phyloP scores from a whole-genome alignment of 306 rosid species.

The Malus sieversii region DNA sequence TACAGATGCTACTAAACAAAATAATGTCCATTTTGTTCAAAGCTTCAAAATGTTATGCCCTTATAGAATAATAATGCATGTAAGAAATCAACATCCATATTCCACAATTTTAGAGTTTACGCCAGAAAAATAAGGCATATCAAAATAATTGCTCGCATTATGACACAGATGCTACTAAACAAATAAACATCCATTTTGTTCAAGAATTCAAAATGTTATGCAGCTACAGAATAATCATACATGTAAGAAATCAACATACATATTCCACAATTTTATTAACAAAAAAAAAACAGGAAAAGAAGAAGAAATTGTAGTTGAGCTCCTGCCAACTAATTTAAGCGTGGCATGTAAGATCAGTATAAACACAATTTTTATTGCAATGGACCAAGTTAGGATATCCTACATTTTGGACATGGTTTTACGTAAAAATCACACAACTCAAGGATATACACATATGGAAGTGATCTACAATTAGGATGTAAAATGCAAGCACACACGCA shows the following conservation, averaged over 20 bases:
- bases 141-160: not conserved
- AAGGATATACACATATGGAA: not conserved
- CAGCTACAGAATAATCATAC: too few relatives aligned
- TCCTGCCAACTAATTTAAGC: too few relatives aligned
- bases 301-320: too few relatives aligned
- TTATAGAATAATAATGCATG: too few relatives aligned
- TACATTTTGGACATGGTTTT: too few relatives aligned
- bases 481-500: not conserved
- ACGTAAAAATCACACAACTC: not conserved
- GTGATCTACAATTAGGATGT: not conserved
- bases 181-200: not conserved
- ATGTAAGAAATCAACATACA: too few relatives aligned
- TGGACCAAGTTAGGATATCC: not conserved
- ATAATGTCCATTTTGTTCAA: not conserved
- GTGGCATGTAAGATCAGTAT: not conserved
- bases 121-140: not conserved
- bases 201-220: too few relatives aligned
- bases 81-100: too few relatives aligned
- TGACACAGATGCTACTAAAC: not conserved
- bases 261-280: too few relatives aligned
- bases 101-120: too few relatives aligned
- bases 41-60: too few relatives aligned
- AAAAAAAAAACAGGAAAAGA: too few relatives aligned
- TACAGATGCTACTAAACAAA: not conserved
- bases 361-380: not conserved